Percentiles rank a stretch among this genome's conserved stretches.
These are phyloP conservation scores for Cyclostephanos invisitatus DNA, from an alignment of 108 stramenopile genomes.

Conservation along the genomic window DNA sequence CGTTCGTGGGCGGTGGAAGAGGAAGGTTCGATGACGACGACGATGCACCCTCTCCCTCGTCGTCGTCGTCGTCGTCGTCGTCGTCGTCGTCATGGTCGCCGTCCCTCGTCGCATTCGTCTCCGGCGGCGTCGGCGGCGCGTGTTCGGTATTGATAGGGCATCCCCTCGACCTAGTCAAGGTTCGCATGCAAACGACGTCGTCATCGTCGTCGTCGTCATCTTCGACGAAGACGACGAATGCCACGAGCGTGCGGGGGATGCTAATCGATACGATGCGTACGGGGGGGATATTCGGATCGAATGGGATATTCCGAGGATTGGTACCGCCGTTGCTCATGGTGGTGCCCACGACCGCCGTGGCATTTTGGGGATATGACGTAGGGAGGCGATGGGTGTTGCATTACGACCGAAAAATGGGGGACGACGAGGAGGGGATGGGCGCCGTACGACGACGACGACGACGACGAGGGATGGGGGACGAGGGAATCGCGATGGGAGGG, in stretches of 20 bases:
- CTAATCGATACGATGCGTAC: neutral
- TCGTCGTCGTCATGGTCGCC: slow-evolving; percentile 9
- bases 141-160: slow-evolving; percentile 62
- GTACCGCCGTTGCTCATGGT: slow-evolving; percentile 79
- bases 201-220: neutral
- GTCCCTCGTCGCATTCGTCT: slow-evolving; percentile 58
- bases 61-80: neutral
- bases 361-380: slow-evolving; percentile 90
- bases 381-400: slow-evolving; percentile 48
- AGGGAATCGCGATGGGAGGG: neutral
- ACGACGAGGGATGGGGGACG: too few species aligned
- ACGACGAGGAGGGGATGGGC: too few species aligned
- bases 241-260: neutral
- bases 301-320: slow-evolving; percentile 84
- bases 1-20: too few species aligned
- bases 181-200: slow-evolving; percentile 18
- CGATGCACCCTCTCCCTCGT: too few species aligned
- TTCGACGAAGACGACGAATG: neutral
- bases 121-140: slow-evolving; percentile 69
- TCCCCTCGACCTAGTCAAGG: slow-evolving; percentile 76
- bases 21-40: too few species aligned
- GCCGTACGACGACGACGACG: too few species aligned
- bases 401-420: too few species aligned
- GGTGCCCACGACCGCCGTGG: slow-evolving; percentile 79
- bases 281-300: slow-evolving; percentile 43